phyloP scores from a whole-genome alignment of 345 rosid species.

The Corchorus olitorius region DNA sequence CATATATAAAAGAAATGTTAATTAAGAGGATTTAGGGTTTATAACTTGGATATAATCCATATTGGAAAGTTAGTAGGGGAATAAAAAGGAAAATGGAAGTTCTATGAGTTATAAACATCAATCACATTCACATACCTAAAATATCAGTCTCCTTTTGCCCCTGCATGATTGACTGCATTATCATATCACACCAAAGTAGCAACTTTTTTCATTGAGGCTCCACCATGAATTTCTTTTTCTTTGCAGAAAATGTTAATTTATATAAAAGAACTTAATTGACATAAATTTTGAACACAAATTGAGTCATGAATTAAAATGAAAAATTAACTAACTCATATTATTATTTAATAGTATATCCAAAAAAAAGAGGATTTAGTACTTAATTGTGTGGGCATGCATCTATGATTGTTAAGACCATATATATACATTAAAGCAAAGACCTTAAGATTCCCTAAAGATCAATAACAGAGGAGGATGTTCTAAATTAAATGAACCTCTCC shows the following conservation, averaged over 20 bases:
- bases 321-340: too few species aligned
- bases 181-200: slow-evolving; percentile 19
- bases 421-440: neutral
- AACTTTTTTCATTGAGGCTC: slow-evolving; percentile 20
- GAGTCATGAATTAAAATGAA: too few species aligned
- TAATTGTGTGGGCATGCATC: too few species aligned
- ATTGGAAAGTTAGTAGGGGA: neutral
- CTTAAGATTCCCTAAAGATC: neutral
- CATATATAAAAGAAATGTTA: too few species aligned
- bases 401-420: too few species aligned
- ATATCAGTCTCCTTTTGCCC: slow-evolving; percentile 19
- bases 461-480: slow-evolving; percentile 8
- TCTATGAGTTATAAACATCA: slow-evolving; percentile 22
- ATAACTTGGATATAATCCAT: slow-evolving; percentile 9
- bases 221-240: slow-evolving; percentile 13
- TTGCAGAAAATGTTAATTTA: neutral
- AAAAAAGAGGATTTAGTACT: too few species aligned
- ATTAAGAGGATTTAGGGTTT: neutral
- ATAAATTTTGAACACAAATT: too few species aligned
- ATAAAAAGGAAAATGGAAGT: slow-evolving; percentile 12
- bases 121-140: slow-evolving; percentile 37
- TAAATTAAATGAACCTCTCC: slow-evolving; percentile 7
- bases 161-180: slow-evolving; percentile 31
- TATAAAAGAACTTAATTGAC: neutral
- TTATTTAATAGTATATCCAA: too few species aligned